Conservation (phyloP, 2,329 filamentous ascomycete genomes). For the Fusarium clavum region DNA sequence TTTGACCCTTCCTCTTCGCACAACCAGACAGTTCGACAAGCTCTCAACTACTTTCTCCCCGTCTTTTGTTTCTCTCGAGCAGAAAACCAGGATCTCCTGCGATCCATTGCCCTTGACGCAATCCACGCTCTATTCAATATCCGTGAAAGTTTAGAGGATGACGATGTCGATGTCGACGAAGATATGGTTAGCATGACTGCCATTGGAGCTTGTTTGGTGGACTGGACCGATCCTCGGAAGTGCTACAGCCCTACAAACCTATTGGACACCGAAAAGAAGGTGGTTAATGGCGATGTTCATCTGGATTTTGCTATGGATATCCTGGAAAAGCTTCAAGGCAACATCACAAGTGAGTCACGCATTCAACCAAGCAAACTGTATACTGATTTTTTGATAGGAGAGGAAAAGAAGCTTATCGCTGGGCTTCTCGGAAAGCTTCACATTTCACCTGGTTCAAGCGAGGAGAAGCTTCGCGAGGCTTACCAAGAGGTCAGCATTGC, state of each 20-base stretch:
- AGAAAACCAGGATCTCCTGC: constrained; percentile 87
- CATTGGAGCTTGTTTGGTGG: constrained; percentile 84
- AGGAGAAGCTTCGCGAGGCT: constrained; percentile 67
- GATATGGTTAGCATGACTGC: constrained; percentile 82
- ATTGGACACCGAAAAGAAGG: constrained; percentile 69
- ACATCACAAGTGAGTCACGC: constrained; percentile 71
- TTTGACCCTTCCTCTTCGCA: constrained; percentile 85
- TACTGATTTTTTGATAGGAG: constrained; percentile 65
- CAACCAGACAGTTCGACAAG: constrained; percentile 87
- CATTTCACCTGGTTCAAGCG: constrained; percentile 74
- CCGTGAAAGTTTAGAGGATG: constrained; percentile 78
- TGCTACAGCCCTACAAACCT: constrained; percentile 66
- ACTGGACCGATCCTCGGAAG: constrained; percentile 96
- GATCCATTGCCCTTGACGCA: constrained; percentile 76
- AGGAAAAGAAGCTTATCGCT: constrained; percentile 86
- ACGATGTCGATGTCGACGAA: constrained; percentile 78
- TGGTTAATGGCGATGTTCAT: constrained; percentile 81
- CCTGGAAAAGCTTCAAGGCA: constrained; percentile 77
- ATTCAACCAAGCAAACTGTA: neutral
- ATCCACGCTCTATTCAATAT: constrained; percentile 80
- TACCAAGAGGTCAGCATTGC: constrained; percentile 70
- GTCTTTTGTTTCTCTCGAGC: constrained; percentile 90
- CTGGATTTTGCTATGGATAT: constrained; percentile 81
- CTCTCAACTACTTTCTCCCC: constrained; percentile 91
- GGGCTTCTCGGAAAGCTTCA: constrained; percentile 85